Evolutionary conservation across 129 eudicot species (phyloP).

Genomic region (Pseudognaphalium luteoalbum): DNA sequence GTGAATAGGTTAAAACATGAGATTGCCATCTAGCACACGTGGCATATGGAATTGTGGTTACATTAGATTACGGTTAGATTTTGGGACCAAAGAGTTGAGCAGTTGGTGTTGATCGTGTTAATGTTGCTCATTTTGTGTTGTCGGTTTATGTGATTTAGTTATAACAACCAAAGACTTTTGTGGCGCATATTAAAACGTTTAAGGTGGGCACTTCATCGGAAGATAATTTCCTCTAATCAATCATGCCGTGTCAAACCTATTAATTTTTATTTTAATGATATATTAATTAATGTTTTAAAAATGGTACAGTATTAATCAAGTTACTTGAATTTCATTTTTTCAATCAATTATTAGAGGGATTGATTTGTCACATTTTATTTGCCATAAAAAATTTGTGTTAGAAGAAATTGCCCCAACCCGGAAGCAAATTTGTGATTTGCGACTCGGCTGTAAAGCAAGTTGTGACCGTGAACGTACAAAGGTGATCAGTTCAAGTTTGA

Average conservation of each 20-base stretch:
- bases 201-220: neutral
- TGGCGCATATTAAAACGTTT: neutral
- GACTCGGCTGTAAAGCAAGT: too few relatives aligned
- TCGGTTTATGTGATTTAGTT: neutral
- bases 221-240: constrained; percentile 8
- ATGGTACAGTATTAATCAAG: neutral
- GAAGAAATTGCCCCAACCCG: too few relatives aligned
- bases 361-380: too few relatives aligned
- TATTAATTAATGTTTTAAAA: too few relatives aligned
- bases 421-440: too few relatives aligned
- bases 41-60: neutral
- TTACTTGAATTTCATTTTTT: neutral
- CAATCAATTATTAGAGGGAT: neutral
- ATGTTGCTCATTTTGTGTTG: neutral
- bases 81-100: constrained; percentile 3
- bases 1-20: too few relatives aligned
- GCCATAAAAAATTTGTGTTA: too few relatives aligned
- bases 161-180: neutral
- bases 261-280: too few relatives aligned
- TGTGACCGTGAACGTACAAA: too few relatives aligned
- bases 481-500: too few relatives aligned
- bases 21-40: neutral
- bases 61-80: neutral
- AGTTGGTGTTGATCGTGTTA: constrained; percentile 1
- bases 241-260: constrained; percentile 1